Percentiles rank a stretch among this genome's conserved stretches.
phyloP scores from a whole-genome alignment of 164 flowering plant species.

The Warburgia ugandensis region DNA sequence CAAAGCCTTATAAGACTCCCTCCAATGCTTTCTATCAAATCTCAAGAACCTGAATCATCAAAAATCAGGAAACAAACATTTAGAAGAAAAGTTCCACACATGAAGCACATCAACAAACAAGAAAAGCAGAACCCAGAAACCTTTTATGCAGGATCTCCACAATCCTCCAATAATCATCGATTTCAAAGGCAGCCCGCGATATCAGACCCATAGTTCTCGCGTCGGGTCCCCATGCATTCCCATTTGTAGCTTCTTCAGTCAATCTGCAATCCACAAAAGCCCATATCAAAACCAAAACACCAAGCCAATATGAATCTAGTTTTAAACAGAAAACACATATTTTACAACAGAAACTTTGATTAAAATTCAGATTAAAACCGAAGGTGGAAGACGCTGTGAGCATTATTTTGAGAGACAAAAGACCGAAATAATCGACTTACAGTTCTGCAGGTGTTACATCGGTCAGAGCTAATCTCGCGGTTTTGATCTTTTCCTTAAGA shows the following conservation, averaged over 20 bases:
- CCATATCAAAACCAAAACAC: neutral
- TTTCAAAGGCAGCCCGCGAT: slow-evolving; percentile 79
- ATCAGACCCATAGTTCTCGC: slow-evolving; percentile 52
- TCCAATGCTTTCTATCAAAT: slow-evolving; percentile 73
- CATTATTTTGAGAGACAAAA: too few species aligned
- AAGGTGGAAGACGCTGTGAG: too few species aligned
- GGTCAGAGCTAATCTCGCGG: slow-evolving; percentile 77
- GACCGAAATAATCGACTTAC: too few species aligned
- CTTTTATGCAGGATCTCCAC: slow-evolving; percentile 74
- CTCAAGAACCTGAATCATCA: slow-evolving; percentile 30
- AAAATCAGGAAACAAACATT: neutral
- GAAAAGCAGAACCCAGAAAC: slow-evolving; percentile 21
- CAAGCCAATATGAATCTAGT: neutral
- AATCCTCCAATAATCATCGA: slow-evolving; percentile 85
- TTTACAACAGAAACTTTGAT: too few species aligned
- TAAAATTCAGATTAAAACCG: too few species aligned
- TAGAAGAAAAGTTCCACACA: neutral
- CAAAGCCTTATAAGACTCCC: slow-evolving; percentile 63
- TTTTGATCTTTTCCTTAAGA: slow-evolving; percentile 82
- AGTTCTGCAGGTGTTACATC: slow-evolving; percentile 84
- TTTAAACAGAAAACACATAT: neutral
- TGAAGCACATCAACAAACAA: neutral
- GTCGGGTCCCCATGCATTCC: slow-evolving; percentile 62
- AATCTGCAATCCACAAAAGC: slow-evolving; percentile 29
- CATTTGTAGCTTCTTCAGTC: slow-evolving; percentile 82